Evolutionary conservation across 805 yeast species (phyloP), one percentile per base, ranked within the genome.

Genomic region (Ogataea glucozyma): DNA sequence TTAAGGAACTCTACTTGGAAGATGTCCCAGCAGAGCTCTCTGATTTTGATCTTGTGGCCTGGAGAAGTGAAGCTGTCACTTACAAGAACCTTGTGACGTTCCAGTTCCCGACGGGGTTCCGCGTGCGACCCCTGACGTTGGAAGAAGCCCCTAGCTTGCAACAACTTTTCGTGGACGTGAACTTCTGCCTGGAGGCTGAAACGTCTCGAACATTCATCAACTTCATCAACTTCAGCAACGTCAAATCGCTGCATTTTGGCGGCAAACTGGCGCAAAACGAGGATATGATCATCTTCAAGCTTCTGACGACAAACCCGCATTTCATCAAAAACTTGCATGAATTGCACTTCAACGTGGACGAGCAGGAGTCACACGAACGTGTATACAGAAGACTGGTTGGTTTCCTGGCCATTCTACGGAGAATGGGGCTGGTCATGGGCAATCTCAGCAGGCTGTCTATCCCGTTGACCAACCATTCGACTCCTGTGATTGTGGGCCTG

Each of bases 381-480:
- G 64, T 55, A 12, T 63, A 63, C 46, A 52, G 67, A 38, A 46
- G 67, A 21, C 37, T 63, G 10, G 67, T 63, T 39, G 67, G 67
- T 10, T 60, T 59, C 29, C 53, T 62, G 40, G 67, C 67, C 17
- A 63, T 63, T 35, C 38, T 62, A 22, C 53, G 67, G 38, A 59
- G 55, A 30, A 54, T 63, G 56, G 58, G 59, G 10, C 34, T 61
- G 11, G 45, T 53, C 1, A 40, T 63, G 49, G 42, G 47, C 12
- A 60, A 62, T 31, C 26, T 62, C 8, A 45, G 53, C 9, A 51
- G 47, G 18, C 32, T 63, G 4, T 53, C 65, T 6, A 27, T 63
- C 3, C 61, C 65, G 4, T 29, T 63, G 41, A 63, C 66, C 8
- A 63, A 63, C 42, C 63, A 58, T 26, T 59, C 67, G 8, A 56